These are phyloP conservation scores for Cytospora paraplurivora DNA, from an alignment of 2,329 filamentous ascomycete genomes.

Conservation along the genomic window DNA sequence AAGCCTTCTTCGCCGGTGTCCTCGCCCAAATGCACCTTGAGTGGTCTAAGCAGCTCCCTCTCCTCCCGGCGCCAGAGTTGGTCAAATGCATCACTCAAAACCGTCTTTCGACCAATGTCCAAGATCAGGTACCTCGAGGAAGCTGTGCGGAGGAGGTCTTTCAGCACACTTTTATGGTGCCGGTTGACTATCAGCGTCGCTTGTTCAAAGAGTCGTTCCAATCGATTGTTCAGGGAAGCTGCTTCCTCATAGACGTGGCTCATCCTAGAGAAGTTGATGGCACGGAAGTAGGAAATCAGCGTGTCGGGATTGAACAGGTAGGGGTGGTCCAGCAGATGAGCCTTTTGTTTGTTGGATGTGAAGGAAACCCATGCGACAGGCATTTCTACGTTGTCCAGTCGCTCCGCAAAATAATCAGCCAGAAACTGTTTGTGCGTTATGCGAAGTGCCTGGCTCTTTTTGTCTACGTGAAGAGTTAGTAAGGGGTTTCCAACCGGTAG, in stretches of 20 bases:
- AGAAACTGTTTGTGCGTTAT: conserved; percentile 71
- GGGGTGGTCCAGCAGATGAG: conserved; percentile 78
- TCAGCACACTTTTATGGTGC: conserved; percentile 62
- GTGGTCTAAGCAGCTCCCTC: conserved; percentile 77
- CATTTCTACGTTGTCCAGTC: conserved; percentile 73
- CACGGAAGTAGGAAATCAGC: conserved; percentile 81
- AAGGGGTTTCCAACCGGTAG: too few relatives aligned
- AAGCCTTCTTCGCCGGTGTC: conserved; percentile 83
- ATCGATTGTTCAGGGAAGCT: conserved; percentile 56
- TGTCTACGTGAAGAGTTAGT: conserved; percentile 43
- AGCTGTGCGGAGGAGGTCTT: conserved; percentile 65
- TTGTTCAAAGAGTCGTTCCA: conserved; percentile 57
- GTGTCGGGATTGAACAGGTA: conserved; percentile 76
- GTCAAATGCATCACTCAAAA: conserved; percentile 76
- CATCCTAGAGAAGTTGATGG: conserved; percentile 88
- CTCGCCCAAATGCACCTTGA: conserved; percentile 86
- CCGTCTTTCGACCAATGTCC: conserved; percentile 65
- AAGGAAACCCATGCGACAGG: conserved; percentile 71
- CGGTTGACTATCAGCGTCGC: conserved; percentile 57
- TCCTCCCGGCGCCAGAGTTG: conserved; percentile 87
- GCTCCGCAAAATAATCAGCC: conserved; percentile 74
- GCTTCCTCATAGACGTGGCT: conserved; percentile 75
- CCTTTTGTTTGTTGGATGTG: conserved; percentile 59
- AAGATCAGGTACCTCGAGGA: conserved; percentile 73
- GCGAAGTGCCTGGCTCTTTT: conserved; percentile 63